Evolutionary conservation across 2,329 filamentous ascomycete species (phyloP).

Genomic region (Xylaria hypoxylon): DNA sequence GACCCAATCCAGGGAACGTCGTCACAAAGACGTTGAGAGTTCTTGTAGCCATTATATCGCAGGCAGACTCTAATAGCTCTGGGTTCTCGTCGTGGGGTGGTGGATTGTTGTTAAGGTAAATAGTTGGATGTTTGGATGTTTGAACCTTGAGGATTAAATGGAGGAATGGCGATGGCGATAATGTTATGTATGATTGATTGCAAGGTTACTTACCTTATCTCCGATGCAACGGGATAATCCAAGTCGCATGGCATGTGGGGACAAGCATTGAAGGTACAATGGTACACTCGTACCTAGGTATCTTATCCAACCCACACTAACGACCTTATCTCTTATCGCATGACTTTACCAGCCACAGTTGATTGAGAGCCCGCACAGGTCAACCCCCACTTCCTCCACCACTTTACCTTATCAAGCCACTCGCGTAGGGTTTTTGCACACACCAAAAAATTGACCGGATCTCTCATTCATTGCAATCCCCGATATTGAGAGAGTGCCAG

Average conservation of each 20-base stretch:
- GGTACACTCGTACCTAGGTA: background rate
- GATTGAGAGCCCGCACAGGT: slow-evolving; percentile 7
- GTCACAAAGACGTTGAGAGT: slow-evolving; percentile 85
- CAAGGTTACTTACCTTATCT: slow-evolving; percentile 5
- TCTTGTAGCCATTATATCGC: slow-evolving; percentile 62
- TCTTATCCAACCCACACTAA: slow-evolving; percentile 14
- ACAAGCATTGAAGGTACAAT: background rate
- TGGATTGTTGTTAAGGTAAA: slow-evolving; percentile 34
- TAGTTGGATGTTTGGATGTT: slow-evolving; percentile 47
- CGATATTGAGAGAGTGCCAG: slow-evolving; percentile 39
- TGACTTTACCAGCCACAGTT: slow-evolving; percentile 39
- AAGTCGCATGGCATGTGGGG: background rate
- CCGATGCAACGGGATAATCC: background rate
- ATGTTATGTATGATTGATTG: background rate
- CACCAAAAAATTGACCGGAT: slow-evolving; percentile 49
- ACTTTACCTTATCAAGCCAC: slow-evolving; percentile 43
- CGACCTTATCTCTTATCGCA: slow-evolving; percentile 25
- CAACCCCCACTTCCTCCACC: slow-evolving; percentile 38
- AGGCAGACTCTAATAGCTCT: background rate
- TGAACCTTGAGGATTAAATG: background rate
- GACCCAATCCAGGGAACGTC: slow-evolving; percentile 82
- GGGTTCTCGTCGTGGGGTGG: background rate
- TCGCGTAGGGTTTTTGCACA: slow-evolving; percentile 52
- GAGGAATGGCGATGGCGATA: slow-evolving; percentile 39
- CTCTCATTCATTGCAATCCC: slow-evolving; percentile 47